A percentile compares a stretch with the other conserved stretches of the same genome.
These are phyloP conservation scores for Nakazawaea sp. DNA, from an alignment of 805 yeast genomes.

Conservation along the genomic window DNA sequence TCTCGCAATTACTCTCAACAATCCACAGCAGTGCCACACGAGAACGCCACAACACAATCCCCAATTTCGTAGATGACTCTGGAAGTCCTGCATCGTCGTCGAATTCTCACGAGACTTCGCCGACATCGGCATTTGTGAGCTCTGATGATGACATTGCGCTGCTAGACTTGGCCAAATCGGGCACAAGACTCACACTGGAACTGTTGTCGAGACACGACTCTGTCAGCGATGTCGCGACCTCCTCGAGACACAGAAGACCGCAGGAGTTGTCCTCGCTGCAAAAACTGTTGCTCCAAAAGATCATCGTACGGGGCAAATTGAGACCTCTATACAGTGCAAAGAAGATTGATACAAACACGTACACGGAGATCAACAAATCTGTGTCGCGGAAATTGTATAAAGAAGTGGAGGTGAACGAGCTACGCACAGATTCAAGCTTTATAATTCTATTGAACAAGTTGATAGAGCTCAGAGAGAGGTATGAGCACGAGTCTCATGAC, in stretches of 20 bases:
- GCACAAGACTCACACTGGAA: neutral
- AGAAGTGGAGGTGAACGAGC: constrained; percentile 9
- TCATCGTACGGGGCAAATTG: constrained; percentile 45
- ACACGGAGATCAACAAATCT: constrained; percentile 53
- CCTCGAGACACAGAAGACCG: neutral
- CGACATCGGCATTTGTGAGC: constrained; percentile 3
- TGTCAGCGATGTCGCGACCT: neutral
- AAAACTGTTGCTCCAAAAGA: constrained; percentile 49
- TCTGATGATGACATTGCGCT: constrained; percentile 1
- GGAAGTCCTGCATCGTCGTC: neutral
- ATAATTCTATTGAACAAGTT: constrained; percentile 17
- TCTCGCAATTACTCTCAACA: constrained; percentile 1
- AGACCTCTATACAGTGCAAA: constrained; percentile 38
- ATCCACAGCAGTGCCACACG: constrained; percentile 1
- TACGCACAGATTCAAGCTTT: constrained; percentile 2
- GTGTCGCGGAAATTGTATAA: constrained; percentile 57
- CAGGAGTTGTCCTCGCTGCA: constrained; percentile 27
- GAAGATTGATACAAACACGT: constrained; percentile 24
- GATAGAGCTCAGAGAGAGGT: constrained; percentile 24
- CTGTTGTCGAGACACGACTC: neutral
- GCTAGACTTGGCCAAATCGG: neutral
- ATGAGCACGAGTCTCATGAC: constrained; percentile 14
- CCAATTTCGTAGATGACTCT: too few species aligned
- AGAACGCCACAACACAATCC: too few species aligned
- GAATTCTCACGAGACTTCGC: constrained; percentile 7